A percentile compares a stretch with the other conserved stretches of the same genome.
Conservation (phyloP, 75 land plant genomes). For the Cunninghamia lanceolata region DNA sequence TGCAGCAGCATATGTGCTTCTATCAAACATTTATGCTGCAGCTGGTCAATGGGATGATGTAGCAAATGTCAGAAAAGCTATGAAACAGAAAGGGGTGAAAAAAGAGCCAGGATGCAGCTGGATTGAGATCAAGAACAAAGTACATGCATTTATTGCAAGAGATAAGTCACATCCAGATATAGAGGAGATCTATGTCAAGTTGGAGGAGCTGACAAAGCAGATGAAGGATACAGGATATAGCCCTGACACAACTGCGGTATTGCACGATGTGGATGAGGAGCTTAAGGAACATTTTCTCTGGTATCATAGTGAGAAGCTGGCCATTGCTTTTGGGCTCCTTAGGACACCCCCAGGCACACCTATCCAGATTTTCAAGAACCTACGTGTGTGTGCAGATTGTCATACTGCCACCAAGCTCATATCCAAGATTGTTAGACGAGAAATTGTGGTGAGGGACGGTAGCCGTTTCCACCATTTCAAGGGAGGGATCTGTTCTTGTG, state of each 20-base stretch:
- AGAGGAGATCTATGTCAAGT: constrained; percentile 1
- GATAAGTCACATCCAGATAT: constrained; percentile 11
- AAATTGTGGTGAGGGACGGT: constrained; percentile 12
- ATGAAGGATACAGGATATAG: constrained; percentile 7
- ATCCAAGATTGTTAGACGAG: constrained; percentile 8
- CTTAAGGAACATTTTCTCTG: constrained; percentile 3
- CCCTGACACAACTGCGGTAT: background rate
- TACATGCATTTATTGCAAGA: constrained; percentile 5
- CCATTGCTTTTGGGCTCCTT: constrained; percentile 11
- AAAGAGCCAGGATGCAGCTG: constrained; percentile 10
- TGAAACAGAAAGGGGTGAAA: constrained; percentile 9
- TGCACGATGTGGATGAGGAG: constrained; percentile 12
- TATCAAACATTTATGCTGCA: constrained; percentile 12
- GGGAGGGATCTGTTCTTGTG: constrained; percentile 12
- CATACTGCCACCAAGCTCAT: constrained; percentile 13
- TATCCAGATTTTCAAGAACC: constrained; percentile 10
- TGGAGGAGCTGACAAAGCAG: constrained; percentile 8
- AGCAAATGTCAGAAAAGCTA: background rate
- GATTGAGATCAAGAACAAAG: constrained; percentile 13
- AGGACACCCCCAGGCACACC: constrained; percentile 1
- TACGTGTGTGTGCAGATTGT: constrained; percentile 8
- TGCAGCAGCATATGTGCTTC: constrained; percentile 10
- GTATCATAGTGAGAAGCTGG: constrained; percentile 9
- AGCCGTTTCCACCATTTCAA: constrained; percentile 13
- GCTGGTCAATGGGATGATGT: constrained; percentile 14